Conservation (phyloP, 176 grass and related monocot species). For the Phyllostachys edulis region DNA sequence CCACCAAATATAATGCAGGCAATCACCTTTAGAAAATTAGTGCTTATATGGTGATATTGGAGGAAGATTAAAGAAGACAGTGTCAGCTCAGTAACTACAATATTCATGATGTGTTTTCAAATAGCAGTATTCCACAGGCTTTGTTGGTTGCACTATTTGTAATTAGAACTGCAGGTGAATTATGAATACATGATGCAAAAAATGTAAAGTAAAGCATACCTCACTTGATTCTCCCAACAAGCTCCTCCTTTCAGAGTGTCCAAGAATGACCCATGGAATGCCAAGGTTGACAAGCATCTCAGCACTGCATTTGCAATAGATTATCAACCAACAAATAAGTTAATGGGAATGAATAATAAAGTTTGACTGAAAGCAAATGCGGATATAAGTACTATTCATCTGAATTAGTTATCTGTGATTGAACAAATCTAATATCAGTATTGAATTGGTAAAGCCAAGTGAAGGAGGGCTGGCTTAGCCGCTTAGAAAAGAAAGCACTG, state of each 20-base stretch:
- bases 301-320: slow-evolving; percentile 54
- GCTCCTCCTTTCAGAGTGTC: slow-evolving; percentile 93
- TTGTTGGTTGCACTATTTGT: neutral
- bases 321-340: neutral
- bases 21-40: neutral
- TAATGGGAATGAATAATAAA: neutral
- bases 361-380: neutral
- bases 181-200: neutral
- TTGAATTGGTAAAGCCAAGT: neutral
- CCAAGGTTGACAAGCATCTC: slow-evolving; percentile 93
- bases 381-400: neutral
- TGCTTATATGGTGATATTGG: neutral
- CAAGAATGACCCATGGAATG: slow-evolving; percentile 90
- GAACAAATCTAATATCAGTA: neutral
- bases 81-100: neutral
- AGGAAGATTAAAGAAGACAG: neutral
- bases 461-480: neutral
- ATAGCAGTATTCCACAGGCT: neutral
- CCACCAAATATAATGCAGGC: neutral
- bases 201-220: slow-evolving; percentile 33
- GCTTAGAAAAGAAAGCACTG: neutral
- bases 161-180: neutral
- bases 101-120: neutral
- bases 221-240: slow-evolving; percentile 90
- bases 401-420: neutral